Percentiles rank a stretch among this genome's conserved stretches.
Conservation (phyloP, 305 asterid species). For the Withania somnifera region DNA sequence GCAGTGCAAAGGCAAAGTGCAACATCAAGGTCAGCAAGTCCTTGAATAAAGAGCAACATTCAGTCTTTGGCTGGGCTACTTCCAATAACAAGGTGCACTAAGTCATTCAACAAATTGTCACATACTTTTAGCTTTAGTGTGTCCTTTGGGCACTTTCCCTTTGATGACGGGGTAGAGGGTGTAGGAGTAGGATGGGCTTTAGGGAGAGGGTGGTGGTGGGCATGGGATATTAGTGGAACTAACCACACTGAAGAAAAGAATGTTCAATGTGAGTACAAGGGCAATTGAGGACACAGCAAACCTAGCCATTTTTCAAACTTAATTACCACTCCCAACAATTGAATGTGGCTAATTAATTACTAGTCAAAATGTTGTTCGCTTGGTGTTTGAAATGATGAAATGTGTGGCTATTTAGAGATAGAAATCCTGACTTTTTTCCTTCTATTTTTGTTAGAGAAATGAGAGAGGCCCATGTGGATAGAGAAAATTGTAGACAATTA, state of each 20-base stretch:
- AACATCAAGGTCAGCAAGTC: slow-evolving; percentile 17
- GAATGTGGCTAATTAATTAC: background rate
- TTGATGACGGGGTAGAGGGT: background rate
- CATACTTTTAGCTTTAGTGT: background rate
- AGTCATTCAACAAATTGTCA: slow-evolving; percentile 9
- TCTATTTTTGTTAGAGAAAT: background rate
- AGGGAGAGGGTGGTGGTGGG: slow-evolving; percentile 6
- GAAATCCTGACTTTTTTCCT: background rate
- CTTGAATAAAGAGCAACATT: slow-evolving; percentile 16
- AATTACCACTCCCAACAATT: background rate
- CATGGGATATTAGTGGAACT: slow-evolving; percentile 13
- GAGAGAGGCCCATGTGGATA: background rate
- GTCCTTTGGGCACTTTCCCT: background rate
- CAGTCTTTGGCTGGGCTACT: slow-evolving; percentile 7
- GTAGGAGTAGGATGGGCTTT: background rate
- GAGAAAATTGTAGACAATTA: background rate
- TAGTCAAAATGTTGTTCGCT: background rate
- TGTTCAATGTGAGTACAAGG: slow-evolving; percentile 11
- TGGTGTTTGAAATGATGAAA: background rate
- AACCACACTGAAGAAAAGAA: slow-evolving; percentile 18
- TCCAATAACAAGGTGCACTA: background rate
- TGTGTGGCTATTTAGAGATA: background rate
- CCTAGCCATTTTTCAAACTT: slow-evolving; percentile 4
- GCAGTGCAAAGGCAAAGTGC: slow-evolving; percentile 31
- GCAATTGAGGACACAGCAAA: background rate